Evolutionary conservation across 2,329 filamentous ascomycete species (phyloP).

Genomic region (Orbilia javanica): DNA sequence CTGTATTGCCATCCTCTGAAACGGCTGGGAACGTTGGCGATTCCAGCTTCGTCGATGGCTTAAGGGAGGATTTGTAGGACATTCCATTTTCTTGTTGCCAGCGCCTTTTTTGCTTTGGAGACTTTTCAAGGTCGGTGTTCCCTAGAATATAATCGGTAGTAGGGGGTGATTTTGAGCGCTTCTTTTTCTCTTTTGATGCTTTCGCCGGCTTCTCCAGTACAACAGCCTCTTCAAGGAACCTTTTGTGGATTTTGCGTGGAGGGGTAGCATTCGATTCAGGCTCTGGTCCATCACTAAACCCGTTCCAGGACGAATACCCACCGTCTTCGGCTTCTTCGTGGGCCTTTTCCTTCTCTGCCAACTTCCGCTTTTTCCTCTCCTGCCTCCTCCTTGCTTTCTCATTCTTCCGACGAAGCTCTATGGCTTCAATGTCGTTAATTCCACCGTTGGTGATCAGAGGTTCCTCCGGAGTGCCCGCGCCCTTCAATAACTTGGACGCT

Average conservation of each 20-base stretch:
- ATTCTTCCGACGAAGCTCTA: conserved; percentile 48
- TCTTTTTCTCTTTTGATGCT: neutral
- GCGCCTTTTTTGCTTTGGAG: conserved; percentile 27
- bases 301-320: conserved; percentile 54
- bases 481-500: neutral
- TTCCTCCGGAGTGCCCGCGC: neutral
- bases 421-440: conserved; percentile 44
- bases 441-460: conserved; percentile 31
- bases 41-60: neutral
- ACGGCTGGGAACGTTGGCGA: neutral
- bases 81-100: neutral
- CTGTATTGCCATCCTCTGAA: neutral
- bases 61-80: neutral
- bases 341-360: conserved; percentile 6
- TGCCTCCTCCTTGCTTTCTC: conserved; percentile 46
- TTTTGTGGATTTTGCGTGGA: conserved; percentile 15
- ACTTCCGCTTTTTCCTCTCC: conserved; percentile 35
- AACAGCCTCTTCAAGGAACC: conserved; percentile 39
- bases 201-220: conserved; percentile 21
- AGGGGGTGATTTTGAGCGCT: neutral
- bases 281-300: conserved; percentile 31
- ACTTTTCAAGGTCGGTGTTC: neutral
- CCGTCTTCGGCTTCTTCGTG: conserved; percentile 33
- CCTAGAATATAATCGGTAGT: neutral
- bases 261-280: neutral